phyloP scores from a whole-genome alignment of 148 eudicot genomes.

The Limonium bicolor region DNA sequence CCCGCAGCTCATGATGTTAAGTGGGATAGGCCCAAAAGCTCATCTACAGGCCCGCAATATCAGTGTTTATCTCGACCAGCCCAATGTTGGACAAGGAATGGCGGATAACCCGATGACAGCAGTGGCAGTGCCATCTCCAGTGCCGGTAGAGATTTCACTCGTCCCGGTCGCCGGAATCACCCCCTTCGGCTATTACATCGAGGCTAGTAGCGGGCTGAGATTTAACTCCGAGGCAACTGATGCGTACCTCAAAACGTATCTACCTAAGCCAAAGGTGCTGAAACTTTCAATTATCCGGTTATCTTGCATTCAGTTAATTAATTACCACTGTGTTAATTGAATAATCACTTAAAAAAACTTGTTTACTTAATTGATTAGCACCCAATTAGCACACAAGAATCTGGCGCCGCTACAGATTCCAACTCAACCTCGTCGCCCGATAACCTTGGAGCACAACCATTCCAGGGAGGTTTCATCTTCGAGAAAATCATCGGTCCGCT shows the following conservation, averaged over 20 bases:
- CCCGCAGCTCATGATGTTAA: constrained; percentile 81
- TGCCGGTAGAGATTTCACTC: constrained; percentile 67
- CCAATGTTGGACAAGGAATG: constrained; percentile 70
- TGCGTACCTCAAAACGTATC: too few relatives aligned
- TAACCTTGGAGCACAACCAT: constrained; percentile 27
- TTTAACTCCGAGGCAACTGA: too few relatives aligned
- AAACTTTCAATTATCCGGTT: too few relatives aligned
- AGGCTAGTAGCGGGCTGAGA: constrained; percentile 89
- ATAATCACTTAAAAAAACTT: too few relatives aligned
- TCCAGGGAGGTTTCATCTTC: constrained; percentile 74
- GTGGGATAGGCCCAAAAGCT: constrained; percentile 64
- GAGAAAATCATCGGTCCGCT: constrained; percentile 72
- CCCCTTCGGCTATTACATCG: constrained; percentile 56
- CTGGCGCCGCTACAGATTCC: too few relatives aligned
- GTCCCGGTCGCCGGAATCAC: constrained; percentile 84
- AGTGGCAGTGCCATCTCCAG: constrained; percentile 62
- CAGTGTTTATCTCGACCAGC: constrained; percentile 41
- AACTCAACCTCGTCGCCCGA: too few relatives aligned
- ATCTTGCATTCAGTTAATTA: neutral
- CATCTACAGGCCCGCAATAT: constrained; percentile 63
- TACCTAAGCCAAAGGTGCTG: too few relatives aligned
- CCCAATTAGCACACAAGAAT: too few relatives aligned
- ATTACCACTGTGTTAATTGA: too few relatives aligned
- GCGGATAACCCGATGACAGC: constrained; percentile 90
- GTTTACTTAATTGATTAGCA: too few relatives aligned